Conservation (phyloP, 805 yeast species). For the Metschnikowia hibisci region DNA sequence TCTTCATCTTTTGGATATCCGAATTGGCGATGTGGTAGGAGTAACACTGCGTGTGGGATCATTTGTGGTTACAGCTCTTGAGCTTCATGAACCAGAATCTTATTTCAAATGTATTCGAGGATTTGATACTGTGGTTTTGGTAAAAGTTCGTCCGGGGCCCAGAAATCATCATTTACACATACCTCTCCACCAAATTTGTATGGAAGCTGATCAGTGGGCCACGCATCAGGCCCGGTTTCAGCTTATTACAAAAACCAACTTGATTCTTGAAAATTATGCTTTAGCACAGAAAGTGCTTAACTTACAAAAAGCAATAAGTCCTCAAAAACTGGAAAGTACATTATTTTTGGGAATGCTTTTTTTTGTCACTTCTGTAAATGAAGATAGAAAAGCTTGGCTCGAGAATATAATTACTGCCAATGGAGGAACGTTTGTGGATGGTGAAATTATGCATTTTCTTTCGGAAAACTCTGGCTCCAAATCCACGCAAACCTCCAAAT, state of each 20-base stretch:
- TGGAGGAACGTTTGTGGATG: slow-evolving; percentile 41
- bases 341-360: slow-evolving; percentile 24
- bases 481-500: slow-evolving; percentile 6
- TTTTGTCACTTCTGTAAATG: slow-evolving; percentile 36
- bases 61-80: slow-evolving; percentile 47
- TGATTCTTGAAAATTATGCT: slow-evolving; percentile 17
- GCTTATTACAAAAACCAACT: slow-evolving; percentile 20
- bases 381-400: slow-evolving; percentile 29
- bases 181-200: slow-evolving; percentile 29
- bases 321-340: slow-evolving; percentile 4
- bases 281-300: slow-evolving; percentile 7
- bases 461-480: background rate
- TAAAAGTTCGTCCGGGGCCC: slow-evolving; percentile 18
- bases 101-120: slow-evolving; percentile 56
- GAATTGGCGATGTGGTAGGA: slow-evolving; percentile 53
- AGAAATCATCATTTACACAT: slow-evolving; percentile 15
- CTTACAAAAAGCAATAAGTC: background rate
- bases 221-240: slow-evolving; percentile 33
- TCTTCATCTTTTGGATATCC: slow-evolving; percentile 47
- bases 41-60: slow-evolving; percentile 26
- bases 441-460: slow-evolving; percentile 31
- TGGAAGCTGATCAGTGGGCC: slow-evolving; percentile 40
- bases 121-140: slow-evolving; percentile 45
- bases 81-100: slow-evolving; percentile 19
- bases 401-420: slow-evolving; percentile 32